Evolutionary conservation across 805 yeast species (phyloP).

Genomic region (Wickerhamomyces strasburgensis): DNA sequence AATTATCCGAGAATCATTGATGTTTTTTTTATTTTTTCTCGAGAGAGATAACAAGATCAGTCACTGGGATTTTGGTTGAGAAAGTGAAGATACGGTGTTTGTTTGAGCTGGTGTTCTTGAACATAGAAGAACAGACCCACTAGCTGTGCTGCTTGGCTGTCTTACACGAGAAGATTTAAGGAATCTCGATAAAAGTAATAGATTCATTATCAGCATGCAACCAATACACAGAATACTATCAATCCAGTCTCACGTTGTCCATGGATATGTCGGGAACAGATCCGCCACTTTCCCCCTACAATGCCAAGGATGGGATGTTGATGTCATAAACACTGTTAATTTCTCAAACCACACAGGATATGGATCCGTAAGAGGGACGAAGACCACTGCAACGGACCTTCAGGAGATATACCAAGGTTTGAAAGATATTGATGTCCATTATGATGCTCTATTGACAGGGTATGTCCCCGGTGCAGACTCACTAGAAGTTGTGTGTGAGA

Average conservation of each 20-base stretch:
- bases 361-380: constrained; percentile 48
- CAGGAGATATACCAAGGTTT: constrained; percentile 36
- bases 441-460: constrained; percentile 60
- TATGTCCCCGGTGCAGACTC: constrained; percentile 58
- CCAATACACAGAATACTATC: constrained; percentile 33
- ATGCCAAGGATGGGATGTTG: constrained; percentile 65
- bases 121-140: too few relatives aligned
- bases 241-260: constrained; percentile 66
- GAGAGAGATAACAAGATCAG: too few relatives aligned
- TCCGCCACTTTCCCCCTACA: constrained; percentile 65
- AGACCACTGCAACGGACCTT: constrained; percentile 37
- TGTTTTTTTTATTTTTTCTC: too few relatives aligned
- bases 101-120: too few relatives aligned
- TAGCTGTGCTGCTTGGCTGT: too few relatives aligned
- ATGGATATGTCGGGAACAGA: constrained; percentile 69
- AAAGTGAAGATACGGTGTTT: too few relatives aligned
- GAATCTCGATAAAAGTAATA: too few relatives aligned
- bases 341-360: constrained; percentile 72
- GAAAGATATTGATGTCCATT: constrained; percentile 28
- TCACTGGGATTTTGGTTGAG: too few relatives aligned
- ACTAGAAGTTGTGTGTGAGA: constrained; percentile 38
- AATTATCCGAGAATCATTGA: too few relatives aligned
- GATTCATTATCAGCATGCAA: neutral
- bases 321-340: constrained; percentile 58
- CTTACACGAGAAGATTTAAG: too few relatives aligned